Conservation (phyloP, 2,329 filamentous ascomycete genomes). For the Colletotrichum viniferum region DNA sequence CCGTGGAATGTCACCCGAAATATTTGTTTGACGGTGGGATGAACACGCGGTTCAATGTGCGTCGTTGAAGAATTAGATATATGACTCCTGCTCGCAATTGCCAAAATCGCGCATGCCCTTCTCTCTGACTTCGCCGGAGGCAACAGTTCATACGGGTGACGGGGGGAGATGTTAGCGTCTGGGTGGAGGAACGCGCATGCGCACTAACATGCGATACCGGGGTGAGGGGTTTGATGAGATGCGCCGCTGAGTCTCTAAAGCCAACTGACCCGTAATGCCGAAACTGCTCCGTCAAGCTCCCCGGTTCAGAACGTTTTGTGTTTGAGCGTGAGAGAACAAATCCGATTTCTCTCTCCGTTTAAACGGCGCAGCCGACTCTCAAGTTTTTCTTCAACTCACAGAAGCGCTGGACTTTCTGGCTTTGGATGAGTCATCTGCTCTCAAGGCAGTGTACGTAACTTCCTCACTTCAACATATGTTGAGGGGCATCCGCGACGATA, state of each 20-base stretch:
- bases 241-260: not conserved
- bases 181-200: fast-evolving
- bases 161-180: not conserved
- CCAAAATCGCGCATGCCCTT: not conserved
- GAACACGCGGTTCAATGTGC: not conserved
- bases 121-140: not conserved
- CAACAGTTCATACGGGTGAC: not conserved
- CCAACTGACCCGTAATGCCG: not conserved
- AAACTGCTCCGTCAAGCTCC: conserved; percentile 2
- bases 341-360: not conserved
- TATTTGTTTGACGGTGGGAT: not conserved
- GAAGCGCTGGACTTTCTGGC: not conserved
- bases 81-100: not conserved
- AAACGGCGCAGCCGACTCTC: not conserved
- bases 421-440: conserved; percentile 8
- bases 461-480: not conserved
- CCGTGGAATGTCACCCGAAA: not conserved
- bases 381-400: not conserved
- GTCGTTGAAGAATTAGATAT: not conserved
- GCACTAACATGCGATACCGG: not conserved
- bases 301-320: not conserved
- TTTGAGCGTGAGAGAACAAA: not conserved
- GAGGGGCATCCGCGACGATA: not conserved
- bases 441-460: not conserved
- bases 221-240: not conserved